Evolutionary conservation across 306 rosid species (phyloP).

Genomic region (Mimosa pudica): DNA sequence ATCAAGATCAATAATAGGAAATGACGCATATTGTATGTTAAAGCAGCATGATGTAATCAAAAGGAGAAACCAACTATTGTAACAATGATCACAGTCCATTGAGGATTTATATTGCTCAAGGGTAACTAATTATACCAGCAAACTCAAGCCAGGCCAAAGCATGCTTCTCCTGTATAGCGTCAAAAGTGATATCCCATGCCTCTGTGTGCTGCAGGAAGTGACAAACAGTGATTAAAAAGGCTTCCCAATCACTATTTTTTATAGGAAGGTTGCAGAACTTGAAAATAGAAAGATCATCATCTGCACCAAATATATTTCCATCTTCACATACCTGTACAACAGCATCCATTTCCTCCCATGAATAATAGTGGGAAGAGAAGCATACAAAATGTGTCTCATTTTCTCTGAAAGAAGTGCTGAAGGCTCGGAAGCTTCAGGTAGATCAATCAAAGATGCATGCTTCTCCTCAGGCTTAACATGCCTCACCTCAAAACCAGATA

Average conservation of each 20-base stretch:
- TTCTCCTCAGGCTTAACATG: conserved; percentile 44
- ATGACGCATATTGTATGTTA: background rate
- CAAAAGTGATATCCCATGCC: conserved; percentile 87
- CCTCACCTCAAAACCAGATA: conserved; percentile 63
- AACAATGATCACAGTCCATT: background rate
- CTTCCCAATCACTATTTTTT: background rate
- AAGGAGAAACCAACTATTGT: background rate
- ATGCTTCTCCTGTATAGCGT: conserved; percentile 83
- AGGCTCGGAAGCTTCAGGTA: conserved; percentile 76
- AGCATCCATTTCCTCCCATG: conserved; percentile 93
- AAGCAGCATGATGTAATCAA: background rate
- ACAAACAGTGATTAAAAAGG: background rate
- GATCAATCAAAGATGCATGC: conserved; percentile 41
- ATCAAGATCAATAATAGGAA: background rate
- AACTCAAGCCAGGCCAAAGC: conserved; percentile 88
- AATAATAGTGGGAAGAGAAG: conserved; percentile 80
- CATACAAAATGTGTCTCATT: conserved; percentile 57
- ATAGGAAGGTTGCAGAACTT: conserved; percentile 14
- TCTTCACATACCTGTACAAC: conserved; percentile 66
- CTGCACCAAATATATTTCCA: conserved; percentile 24
- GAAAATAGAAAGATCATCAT: background rate
- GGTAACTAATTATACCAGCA: conserved; percentile 62
- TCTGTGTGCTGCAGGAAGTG: conserved; percentile 72
- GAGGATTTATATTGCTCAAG: conserved; percentile 25
- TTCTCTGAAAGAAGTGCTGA: conserved; percentile 69